Evolutionary conservation across 23 red algal genomes (phyloP).

Genomic region (Cyanidioschyzon merolae): DNA sequence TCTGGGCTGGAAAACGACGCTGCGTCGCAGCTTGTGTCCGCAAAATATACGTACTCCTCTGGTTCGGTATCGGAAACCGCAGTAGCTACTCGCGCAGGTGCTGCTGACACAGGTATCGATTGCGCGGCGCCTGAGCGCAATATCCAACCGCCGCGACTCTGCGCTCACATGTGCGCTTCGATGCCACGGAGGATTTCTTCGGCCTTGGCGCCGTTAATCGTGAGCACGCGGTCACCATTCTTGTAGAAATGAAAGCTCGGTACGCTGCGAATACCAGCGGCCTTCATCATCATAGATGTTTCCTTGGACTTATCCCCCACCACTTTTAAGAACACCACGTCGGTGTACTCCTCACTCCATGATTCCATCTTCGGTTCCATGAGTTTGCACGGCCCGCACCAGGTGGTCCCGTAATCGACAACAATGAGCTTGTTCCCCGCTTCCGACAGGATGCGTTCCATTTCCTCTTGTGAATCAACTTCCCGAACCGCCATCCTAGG

Average conservation of each 20-base stretch:
- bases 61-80: no score
- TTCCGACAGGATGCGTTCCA: slow-evolving; percentile 41
- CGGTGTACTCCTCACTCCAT: slow-evolving; percentile 54
- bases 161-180: slow-evolving; percentile 39
- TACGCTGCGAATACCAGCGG: slow-evolving; percentile 75
- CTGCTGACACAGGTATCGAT: no score
- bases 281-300: slow-evolving; percentile 69
- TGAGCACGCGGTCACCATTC: slow-evolving; percentile 35
- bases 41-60: no score
- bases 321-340: slow-evolving; percentile 91
- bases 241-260: slow-evolving; percentile 93
- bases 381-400: slow-evolving; percentile 93
- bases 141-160: no score
- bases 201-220: slow-evolving; percentile 55
- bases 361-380: slow-evolving; percentile 43
- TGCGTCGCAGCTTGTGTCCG: no score
- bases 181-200: slow-evolving; percentile 56
- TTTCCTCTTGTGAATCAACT: slow-evolving; percentile 34
- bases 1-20: no score
- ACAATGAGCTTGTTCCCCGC: slow-evolving; percentile 46
- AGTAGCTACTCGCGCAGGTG: no score
- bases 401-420: slow-evolving; percentile 80
- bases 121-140: no score
- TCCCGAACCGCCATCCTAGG: slow-evolving; percentile 16
- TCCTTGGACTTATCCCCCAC: slow-evolving; percentile 60